Base-by-base conservation (phyloP, 768 basidiomycete genomes). In the Daedaleopsis nitida region DNA sequence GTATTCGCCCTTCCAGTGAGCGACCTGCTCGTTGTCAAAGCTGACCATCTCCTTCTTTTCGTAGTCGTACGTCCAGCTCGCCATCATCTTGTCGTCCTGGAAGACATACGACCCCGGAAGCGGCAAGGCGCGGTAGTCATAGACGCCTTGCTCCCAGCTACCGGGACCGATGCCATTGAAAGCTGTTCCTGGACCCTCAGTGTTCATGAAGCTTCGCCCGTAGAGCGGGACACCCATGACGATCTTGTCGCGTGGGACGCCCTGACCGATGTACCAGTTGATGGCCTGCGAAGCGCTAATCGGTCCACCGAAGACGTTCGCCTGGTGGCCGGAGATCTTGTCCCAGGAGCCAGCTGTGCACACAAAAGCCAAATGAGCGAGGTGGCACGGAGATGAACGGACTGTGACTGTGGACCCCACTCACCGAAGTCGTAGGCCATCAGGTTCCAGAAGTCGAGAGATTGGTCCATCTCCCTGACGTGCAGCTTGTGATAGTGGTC, bases 371-470 rank as follows among this genome's bases (percentile, higher is more conserved):
- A 61, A 39, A 48, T 17, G 38, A 48, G 58, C 21, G n/a, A n/a
- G 21, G 8, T 32, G 11, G 23, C 2, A 52, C 27, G 50, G 48
- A 23, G 11, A 58, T 51, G 23, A 55, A 42, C 17, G 10, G 39
- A 5, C 17, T 42, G 47, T 49, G 21, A 13, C 21, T 21, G 50
- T 32, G 9, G 16, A 16, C 17, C 5, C 10, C 1, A 74, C 82
- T 57, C 65, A 89, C 89, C 83, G 68, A 89, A 93, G 71, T 93
- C 92, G 65, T 94, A 93, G 1, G 89, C 87, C 97, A 99, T 99
- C 73, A 99, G 76, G 72, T 99, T 98, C 96, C 95, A 98, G 73
- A 98, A 95, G 69, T 94, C 91, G 23, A 99, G 86, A 59, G 83
- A 87, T 60, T 80, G 80, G 71, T 95, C 89, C 96, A 99, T 98